These are phyloP conservation scores for Cantharellus anzutake DNA, from an alignment of 768 basidiomycete genomes.

Conservation along the genomic window DNA sequence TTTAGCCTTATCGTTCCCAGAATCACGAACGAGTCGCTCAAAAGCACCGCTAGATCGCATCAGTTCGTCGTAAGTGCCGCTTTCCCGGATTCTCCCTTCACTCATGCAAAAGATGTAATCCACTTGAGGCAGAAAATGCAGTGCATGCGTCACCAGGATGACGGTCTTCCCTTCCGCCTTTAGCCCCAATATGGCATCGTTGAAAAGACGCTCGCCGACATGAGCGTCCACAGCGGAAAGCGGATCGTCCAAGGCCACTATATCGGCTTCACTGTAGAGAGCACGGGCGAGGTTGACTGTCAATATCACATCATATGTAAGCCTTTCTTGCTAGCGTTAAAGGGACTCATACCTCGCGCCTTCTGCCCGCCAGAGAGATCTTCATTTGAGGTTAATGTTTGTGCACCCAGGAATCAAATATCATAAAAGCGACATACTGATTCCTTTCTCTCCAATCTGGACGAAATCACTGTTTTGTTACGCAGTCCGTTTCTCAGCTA, in stretches of 20 bases:
- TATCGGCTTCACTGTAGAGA: conserved; percentile 42
- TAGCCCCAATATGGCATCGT: conserved; percentile 38
- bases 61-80: conserved; percentile 35
- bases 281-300: conserved; percentile 54
- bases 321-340: neutral
- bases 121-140: conserved; percentile 33
- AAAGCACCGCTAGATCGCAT: conserved; percentile 32
- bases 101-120: conserved; percentile 32
- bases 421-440: conserved; percentile 26
- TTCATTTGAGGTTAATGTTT: conserved; percentile 5
- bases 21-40: conserved; percentile 37
- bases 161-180: conserved; percentile 29
- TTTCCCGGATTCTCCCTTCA: conserved; percentile 27
- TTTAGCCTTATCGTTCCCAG: conserved; percentile 19
- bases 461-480: neutral
- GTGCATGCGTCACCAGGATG: conserved; percentile 35
- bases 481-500: neutral
- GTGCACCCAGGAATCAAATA: neutral
- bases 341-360: conserved; percentile 24
- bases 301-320: neutral
- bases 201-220: conserved; percentile 50
- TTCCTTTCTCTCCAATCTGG: conserved; percentile 54
- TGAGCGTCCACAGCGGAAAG: conserved; percentile 36
- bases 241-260: conserved; percentile 45
- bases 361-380: conserved; percentile 40